Conservation (phyloP, 805 yeast species). For the Starmerella kuoi region DNA sequence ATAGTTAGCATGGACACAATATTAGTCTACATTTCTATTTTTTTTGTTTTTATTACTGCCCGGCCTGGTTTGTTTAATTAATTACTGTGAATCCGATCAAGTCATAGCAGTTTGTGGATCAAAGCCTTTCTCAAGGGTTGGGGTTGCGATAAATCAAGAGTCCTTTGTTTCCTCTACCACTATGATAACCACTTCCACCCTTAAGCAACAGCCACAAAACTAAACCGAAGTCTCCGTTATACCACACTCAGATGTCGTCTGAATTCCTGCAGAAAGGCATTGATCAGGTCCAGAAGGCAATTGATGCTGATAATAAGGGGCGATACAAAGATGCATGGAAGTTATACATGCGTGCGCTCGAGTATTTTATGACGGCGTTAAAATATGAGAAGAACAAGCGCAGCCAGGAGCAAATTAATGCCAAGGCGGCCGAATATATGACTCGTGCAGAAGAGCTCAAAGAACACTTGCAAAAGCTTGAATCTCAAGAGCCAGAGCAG, state of each 20-base stretch:
- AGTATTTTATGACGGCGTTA: conserved; percentile 87
- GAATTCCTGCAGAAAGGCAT: conserved; percentile 92
- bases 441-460: conserved; percentile 89
- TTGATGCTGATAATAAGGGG: conserved; percentile 83
- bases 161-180: too few relatives aligned
- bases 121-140: neutral
- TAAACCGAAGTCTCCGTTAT: too few relatives aligned
- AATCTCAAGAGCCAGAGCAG: conserved; percentile 28
- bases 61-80: too few relatives aligned
- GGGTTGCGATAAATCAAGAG: neutral
- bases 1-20: neutral
- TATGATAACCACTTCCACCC: too few relatives aligned
- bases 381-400: conserved; percentile 87
- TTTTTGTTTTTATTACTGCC: too few relatives aligned
- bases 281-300: conserved; percentile 84
- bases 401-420: conserved; percentile 75
- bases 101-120: neutral
- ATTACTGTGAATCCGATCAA: neutral
- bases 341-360: conserved; percentile 82
- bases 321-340: conserved; percentile 90
- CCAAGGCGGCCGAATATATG: conserved; percentile 82
- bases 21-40: neutral
- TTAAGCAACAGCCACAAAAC: too few relatives aligned
- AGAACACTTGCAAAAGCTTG: conserved; percentile 62
- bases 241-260: conserved; percentile 22